A percentile compares a stretch with the other conserved stretches of the same genome.
phyloP scores from a whole-genome alignment of 1,284 basidiomycete species.

The Heterobasidion irregulare region DNA sequence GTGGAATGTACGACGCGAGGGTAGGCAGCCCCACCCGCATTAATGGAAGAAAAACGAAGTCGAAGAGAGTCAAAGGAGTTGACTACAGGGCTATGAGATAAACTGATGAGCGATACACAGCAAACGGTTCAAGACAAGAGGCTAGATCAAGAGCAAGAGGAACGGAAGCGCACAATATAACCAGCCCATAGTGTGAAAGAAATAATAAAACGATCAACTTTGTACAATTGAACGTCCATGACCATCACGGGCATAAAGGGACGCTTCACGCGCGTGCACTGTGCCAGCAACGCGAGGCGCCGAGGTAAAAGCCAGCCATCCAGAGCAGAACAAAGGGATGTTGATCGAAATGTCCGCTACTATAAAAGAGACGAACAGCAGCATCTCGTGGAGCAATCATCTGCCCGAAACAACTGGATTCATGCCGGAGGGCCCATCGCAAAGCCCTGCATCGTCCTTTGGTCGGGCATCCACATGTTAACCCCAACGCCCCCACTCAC shows the following conservation, averaged over 20 bases:
- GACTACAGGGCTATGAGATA: neutral
- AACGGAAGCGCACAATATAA: neutral
- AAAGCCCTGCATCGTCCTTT: constrained; percentile 4
- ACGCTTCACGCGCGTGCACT: neutral
- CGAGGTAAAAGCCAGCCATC: neutral
- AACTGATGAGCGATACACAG: neutral
- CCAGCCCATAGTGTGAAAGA: neutral
- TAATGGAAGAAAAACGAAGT: neutral
- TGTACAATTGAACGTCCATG: neutral
- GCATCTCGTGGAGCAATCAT: neutral
- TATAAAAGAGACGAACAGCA: neutral
- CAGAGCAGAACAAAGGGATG: neutral
- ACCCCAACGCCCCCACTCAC: constrained; percentile 12
- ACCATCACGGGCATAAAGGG: neutral
- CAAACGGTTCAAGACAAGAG: neutral
- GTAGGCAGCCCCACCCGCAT: neutral
- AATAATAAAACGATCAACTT: neutral
- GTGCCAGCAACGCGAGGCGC: too few relatives aligned
- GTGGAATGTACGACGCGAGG: too few relatives aligned
- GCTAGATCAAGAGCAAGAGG: neutral
- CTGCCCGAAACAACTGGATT: neutral
- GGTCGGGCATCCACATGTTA: constrained; percentile 18
- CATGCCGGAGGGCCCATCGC: constrained; percentile 15
- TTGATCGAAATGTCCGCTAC: neutral
- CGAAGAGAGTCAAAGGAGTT: neutral